A percentile compares a stretch with the other conserved stretches of the same genome.
Conservation (phyloP, 2,329 filamentous ascomycete genomes). For the Apiospora sp. region DNA sequence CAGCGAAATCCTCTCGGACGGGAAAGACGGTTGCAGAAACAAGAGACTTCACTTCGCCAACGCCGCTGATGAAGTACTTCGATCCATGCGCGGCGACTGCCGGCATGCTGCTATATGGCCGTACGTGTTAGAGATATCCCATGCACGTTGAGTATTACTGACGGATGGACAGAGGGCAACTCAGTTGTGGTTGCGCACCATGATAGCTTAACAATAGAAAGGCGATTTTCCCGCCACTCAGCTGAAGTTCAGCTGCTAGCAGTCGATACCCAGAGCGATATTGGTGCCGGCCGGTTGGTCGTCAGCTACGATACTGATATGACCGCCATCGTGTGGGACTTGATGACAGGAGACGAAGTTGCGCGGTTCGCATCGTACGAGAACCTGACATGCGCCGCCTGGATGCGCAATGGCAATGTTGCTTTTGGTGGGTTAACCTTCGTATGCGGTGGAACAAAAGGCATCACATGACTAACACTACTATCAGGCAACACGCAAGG, state of each 20-base stretch:
- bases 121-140: constrained; percentile 35
- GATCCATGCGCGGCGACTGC: constrained; percentile 91
- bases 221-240: constrained; percentile 82
- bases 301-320: constrained; percentile 93
- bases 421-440: constrained; percentile 78
- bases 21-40: constrained; percentile 49
- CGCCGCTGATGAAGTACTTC: constrained; percentile 65
- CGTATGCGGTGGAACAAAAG: constrained; percentile 27
- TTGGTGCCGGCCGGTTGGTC: constrained; percentile 82
- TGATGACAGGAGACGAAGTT: constrained; percentile 89
- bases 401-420: constrained; percentile 97
- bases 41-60: constrained; percentile 61
- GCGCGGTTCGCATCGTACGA: constrained; percentile 94
- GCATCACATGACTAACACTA: constrained; percentile 34
- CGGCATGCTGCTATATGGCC: constrained; percentile 87
- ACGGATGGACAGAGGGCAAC: constrained; percentile 65
- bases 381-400: constrained; percentile 81
- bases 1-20: constrained; percentile 60
- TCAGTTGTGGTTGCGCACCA: constrained; percentile 89
- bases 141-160: neutral
- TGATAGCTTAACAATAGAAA: constrained; percentile 88
- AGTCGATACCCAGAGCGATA: constrained; percentile 90
- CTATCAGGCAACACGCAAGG: constrained; percentile 84
- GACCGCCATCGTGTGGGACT: constrained; percentile 96
- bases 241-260: constrained; percentile 85